Evolutionary conservation across 2,329 filamentous ascomycete species (phyloP), one percentile per base, ranked within the genome.

Genomic region (Sarocladiaceae sp.): DNA sequence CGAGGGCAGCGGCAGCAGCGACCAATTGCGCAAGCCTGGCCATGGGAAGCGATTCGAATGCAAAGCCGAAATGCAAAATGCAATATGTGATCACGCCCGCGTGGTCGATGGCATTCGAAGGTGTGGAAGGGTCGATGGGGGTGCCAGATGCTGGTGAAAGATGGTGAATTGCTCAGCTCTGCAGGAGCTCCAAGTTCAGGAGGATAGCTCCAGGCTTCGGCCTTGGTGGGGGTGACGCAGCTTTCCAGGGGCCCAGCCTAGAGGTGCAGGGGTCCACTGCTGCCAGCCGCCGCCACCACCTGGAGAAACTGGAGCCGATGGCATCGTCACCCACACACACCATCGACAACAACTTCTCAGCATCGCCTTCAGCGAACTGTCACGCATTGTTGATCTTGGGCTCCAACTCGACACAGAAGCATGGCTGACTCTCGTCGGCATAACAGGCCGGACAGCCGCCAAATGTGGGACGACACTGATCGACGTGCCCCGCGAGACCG

Each of bases 381-480:
- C n/a, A n/a, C n/a, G n/a, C n/a, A n/a, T n/a, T n/a, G n/a, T n/a
- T n/a, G n/a, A n/a, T n/a, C n/a, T n/a, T n/a, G n/a, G n/a, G n/a
- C n/a, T n/a, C n/a, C n/a, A n/a, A n/a, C n/a, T n/a, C n/a, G n/a
- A n/a, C 33, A 7, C 33, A 33, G 37, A 40, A 54, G 1, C 15
- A 66, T 66, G 59, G 55, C 51, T 40, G 64, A 66, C 48, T 48
- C 57, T 13, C 57, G 62, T 40, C 58, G 62, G 37, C 49, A 51
- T 20, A 58, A 61, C 43, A 59, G 64, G 35, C 58, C 59, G 19
- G 79, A 83, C 52, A 78, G 73, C 60, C 73, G 73, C 42, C 69
- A 76, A 43, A 79, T 78, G 72, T 79, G 78, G 76, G 80, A 84
- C 49, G 71, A 75, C 33, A 63, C 68, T 10, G 68, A 71, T 45